A percentile compares a stretch with the other conserved stretches of the same genome.
phyloP scores from a whole-genome alignment of 108 stramenopile species.

The Nannochloropsis salina region DNA sequence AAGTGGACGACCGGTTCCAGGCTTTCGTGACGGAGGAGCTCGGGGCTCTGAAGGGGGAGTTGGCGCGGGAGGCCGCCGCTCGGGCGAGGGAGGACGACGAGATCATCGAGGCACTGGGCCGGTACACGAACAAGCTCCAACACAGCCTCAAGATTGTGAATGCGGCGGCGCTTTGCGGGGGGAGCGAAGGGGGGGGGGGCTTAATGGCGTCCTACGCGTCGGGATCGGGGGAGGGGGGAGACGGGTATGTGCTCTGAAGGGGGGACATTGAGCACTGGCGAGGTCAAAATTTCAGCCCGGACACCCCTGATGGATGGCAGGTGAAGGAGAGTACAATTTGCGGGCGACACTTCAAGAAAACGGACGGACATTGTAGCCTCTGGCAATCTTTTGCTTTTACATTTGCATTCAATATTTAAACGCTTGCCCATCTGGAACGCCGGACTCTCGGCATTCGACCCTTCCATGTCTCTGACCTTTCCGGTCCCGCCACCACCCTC shows the following conservation, averaged over 20 bases:
- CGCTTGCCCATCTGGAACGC: neutral
- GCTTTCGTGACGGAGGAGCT: constrained; percentile 65
- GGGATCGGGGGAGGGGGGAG: neutral
- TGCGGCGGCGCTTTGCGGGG: neutral
- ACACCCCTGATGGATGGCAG: too few species aligned
- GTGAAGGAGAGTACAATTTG: too few species aligned
- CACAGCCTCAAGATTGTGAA: constrained; percentile 65
- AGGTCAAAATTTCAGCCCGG: too few species aligned
- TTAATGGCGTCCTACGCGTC: neutral
- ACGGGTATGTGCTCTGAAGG: neutral
- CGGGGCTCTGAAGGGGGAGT: constrained; percentile 59
- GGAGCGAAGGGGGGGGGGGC: neutral
- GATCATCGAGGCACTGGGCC: constrained; percentile 77
- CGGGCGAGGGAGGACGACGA: constrained; percentile 74
- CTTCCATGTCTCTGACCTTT: neutral
- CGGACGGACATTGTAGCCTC: too few species aligned
- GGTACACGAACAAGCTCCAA: constrained; percentile 80
- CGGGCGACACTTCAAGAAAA: too few species aligned
- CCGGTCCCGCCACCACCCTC: neutral
- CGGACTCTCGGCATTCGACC: neutral
- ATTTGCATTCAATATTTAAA: too few species aligned
- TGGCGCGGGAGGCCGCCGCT: constrained; percentile 64
- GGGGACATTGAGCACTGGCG: too few species aligned
- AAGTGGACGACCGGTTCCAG: constrained; percentile 60
- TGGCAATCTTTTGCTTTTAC: too few species aligned